Evolutionary conservation across 208 protist species (phyloP).

Genomic region (Trypanosoma caninum): DNA sequence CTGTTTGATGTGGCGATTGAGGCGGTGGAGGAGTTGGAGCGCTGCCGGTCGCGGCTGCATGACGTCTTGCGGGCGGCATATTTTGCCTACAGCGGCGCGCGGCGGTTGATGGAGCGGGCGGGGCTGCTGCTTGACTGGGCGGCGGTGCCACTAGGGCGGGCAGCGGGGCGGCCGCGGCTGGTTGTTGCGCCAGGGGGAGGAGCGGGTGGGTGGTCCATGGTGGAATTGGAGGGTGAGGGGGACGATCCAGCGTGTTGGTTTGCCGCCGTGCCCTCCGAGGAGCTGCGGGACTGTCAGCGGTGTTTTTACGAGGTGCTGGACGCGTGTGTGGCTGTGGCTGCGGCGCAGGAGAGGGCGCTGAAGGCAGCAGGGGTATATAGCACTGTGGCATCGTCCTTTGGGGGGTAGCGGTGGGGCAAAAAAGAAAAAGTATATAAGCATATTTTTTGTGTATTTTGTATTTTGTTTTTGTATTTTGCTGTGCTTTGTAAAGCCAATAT

Average conservation of each 20-base stretch:
- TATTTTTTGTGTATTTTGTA: no score
- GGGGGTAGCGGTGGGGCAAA: not conserved
- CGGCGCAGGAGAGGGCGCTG: slow-evolving; percentile 44
- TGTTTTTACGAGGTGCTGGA: slow-evolving; percentile 41
- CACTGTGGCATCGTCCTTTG: not conserved
- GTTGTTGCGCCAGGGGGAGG: slow-evolving; percentile 1
- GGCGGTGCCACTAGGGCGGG: slow-evolving; percentile 35
- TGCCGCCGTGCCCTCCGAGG: slow-evolving; percentile 14
- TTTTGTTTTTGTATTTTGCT: no score
- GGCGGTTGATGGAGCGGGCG: slow-evolving; percentile 45
- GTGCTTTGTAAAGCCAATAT: no score
- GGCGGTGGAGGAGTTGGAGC: slow-evolving; percentile 40
- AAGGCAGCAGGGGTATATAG: slow-evolving; percentile 13
- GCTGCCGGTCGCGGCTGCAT: slow-evolving; percentile 37
- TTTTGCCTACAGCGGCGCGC: slow-evolving; percentile 42
- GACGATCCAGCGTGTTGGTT: slow-evolving; percentile 22
- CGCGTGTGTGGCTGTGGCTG: slow-evolving; percentile 30
- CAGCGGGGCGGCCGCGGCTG: slow-evolving; percentile 26
- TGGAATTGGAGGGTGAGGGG: not conserved
- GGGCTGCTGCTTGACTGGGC: slow-evolving; percentile 46
- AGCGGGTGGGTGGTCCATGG: slow-evolving; percentile 1
- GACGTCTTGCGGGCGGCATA: slow-evolving; percentile 39
- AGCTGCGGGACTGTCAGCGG: slow-evolving; percentile 42
- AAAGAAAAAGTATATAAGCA: no score
- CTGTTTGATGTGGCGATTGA: slow-evolving; percentile 21